Evolutionary conservation across 2,329 filamentous ascomycete species (phyloP), one percentile per base, ranked within the genome.

Genomic region (Camptophora hylomeconis): DNA sequence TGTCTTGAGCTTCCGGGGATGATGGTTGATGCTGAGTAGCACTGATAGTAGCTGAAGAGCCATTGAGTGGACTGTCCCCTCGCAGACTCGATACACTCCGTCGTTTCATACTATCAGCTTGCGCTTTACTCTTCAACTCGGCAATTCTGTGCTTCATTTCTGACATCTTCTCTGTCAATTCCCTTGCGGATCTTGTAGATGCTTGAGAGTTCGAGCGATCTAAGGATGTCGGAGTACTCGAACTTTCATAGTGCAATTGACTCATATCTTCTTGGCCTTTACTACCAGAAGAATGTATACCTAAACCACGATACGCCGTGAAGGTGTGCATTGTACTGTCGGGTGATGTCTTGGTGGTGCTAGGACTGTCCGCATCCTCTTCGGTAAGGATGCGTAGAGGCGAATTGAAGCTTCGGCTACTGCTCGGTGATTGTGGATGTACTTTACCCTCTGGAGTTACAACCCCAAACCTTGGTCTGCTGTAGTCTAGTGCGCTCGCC

Each of bases 61-160:
- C n/a, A 1, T 79, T 86, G 47, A 92, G 80, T 1, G 81, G 83
- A 46, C 78, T 89, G 0, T 76, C 74, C 2, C 75, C 78, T 20
- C 80, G 70, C 35, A 87, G 54, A 45, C 70, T 84, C 42, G 82
- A 76, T 29, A 86, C 53, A 50, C 81, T 92, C 31, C 75, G 70
- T 28, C 84, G 69, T 45, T 80, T 75, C 45, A 92, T 53, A 42
- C 70, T 83, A 43, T 92, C 84, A 33, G 79, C 80, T 12, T 79
- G 71, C 0, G 81, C 79, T 44, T 82, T 76, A 38, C 84, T 74
- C 43, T 80, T 78, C 22, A 93, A 54, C 10, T 65, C 78, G 2
- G 82, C 86, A 19, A 93, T 84, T 45, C 83, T 82, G 35, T 80
- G 81, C 48, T 84, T 86, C 25, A 93, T 63, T 30, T 80, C 82